Evolutionary conservation across 345 rosid genomes (phyloP).

Genomic region (Eucalyptus pauciflora): DNA sequence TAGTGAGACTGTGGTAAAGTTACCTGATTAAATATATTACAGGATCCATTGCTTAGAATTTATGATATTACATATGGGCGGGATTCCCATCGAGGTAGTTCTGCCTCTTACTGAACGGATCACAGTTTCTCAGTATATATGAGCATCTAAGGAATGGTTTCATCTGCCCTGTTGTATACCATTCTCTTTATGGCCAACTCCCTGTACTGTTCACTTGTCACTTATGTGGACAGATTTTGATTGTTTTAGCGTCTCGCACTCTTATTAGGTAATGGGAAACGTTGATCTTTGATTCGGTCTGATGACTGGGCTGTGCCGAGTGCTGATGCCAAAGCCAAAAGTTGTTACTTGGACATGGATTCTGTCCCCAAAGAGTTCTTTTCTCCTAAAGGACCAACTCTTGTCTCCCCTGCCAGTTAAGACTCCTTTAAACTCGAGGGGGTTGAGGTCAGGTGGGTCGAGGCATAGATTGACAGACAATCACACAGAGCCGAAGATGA

Average conservation of each 20-base stretch:
- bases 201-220: too few species aligned
- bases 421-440: slow-evolving; percentile 42
- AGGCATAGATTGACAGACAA: slow-evolving; percentile 51
- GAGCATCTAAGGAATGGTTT: slow-evolving; percentile 10
- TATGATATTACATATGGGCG: slow-evolving; percentile 79
- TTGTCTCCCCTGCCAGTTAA: slow-evolving; percentile 12
- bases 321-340: slow-evolving; percentile 75
- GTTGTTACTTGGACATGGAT: slow-evolving; percentile 83
- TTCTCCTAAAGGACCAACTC: slow-evolving; percentile 32
- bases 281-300: slow-evolving; percentile 61
- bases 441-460: slow-evolving; percentile 53
- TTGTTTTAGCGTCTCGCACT: not conserved
- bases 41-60: slow-evolving; percentile 76
- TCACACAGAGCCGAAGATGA: slow-evolving; percentile 66
- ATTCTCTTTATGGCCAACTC: too few species aligned
- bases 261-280: slow-evolving; percentile 82
- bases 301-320: slow-evolving; percentile 91
- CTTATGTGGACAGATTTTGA: too few species aligned
- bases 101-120: slow-evolving; percentile 96
- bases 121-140: slow-evolving; percentile 72
- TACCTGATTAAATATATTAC: slow-evolving; percentile 76
- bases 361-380: slow-evolving; percentile 69
- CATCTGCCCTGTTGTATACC: too few species aligned
- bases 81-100: slow-evolving; percentile 89
- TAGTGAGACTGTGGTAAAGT: slow-evolving; percentile 62